phyloP scores from a whole-genome alignment of 78 protist genomes.

The Parvularia atlantis region DNA sequence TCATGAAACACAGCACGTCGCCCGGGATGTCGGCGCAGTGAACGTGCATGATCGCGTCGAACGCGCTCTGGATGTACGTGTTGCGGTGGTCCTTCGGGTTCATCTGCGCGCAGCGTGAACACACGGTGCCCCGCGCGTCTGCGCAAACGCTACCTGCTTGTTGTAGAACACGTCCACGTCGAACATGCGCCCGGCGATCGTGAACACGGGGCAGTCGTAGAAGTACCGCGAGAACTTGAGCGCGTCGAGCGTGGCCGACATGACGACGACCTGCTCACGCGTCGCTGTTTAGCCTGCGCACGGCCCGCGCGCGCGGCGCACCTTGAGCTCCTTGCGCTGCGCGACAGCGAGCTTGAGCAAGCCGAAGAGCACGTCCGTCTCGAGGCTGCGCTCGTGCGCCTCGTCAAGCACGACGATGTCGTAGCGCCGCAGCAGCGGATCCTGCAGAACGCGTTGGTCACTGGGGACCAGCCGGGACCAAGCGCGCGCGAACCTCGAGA shows the following conservation, averaged over 20 bases:
- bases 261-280: slow-evolving; percentile 24
- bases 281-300: background rate
- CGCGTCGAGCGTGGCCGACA: slow-evolving; percentile 61
- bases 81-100: background rate
- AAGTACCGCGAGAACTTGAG: slow-evolving; percentile 35
- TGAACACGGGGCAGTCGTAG: background rate
- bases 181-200: slow-evolving; percentile 57
- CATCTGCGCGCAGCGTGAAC: background rate
- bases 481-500: slow-evolving; percentile 47
- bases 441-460: slow-evolving; percentile 23
- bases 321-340: background rate
- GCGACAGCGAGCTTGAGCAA: slow-evolving; percentile 4
- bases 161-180: slow-evolving; percentile 50
- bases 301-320: background rate
- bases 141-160: slow-evolving; percentile 18
- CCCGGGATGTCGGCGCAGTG: background rate
- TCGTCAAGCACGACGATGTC: slow-evolving; percentile 51
- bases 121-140: background rate
- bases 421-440: slow-evolving; percentile 15
- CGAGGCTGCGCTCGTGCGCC: slow-evolving; percentile 60
- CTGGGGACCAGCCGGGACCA: too few relatives aligned
- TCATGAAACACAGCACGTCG: background rate
- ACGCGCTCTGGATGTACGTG: background rate
- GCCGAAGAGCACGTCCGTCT: slow-evolving; percentile 55
- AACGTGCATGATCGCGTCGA: background rate